These are phyloP conservation scores for Starmera pachycereana DNA, from an alignment of 805 yeast species.

Conservation along the genomic window DNA sequence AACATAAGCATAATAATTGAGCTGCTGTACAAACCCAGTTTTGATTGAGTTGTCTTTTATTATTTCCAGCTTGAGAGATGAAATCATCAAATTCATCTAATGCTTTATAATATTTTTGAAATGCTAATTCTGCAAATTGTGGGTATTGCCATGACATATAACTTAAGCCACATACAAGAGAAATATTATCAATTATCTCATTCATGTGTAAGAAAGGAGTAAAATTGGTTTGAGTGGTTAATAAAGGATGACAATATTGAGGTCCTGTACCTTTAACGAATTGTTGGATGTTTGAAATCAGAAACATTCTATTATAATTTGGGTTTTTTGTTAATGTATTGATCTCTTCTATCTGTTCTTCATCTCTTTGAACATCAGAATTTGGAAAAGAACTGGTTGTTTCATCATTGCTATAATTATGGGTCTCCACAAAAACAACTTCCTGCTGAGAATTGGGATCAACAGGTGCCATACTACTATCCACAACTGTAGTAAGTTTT, in stretches of 20 bases:
- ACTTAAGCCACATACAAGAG: slow-evolving; percentile 31
- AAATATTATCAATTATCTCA: slow-evolving; percentile 22
- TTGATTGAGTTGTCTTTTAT: slow-evolving; percentile 8
- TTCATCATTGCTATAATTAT: no score
- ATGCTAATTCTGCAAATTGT: slow-evolving; percentile 15
- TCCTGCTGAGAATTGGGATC: no score
- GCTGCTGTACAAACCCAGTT: slow-evolving; percentile 31
- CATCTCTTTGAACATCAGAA: no score
- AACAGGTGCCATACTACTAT: no score
- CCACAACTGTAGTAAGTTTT: no score
- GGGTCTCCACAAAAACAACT: no score
- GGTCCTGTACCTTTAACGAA: slow-evolving; percentile 32
- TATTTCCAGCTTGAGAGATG: background rate
- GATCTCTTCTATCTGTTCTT: no score
- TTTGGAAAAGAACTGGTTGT: no score
- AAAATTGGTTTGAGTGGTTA: slow-evolving; percentile 31
- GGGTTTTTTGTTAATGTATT: background rate
- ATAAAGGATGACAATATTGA: slow-evolving; percentile 28
- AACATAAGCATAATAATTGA: slow-evolving; percentile 28
- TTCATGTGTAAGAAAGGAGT: slow-evolving; percentile 25
- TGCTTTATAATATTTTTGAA: slow-evolving; percentile 16
- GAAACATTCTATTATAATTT: slow-evolving; percentile 6
- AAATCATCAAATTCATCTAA: slow-evolving; percentile 10
- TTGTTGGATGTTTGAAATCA: slow-evolving; percentile 25
- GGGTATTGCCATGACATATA: slow-evolving; percentile 24